These are phyloP conservation scores for Carallia pectinifolia DNA, from an alignment of 345 rosid species.

Conservation along the genomic window DNA sequence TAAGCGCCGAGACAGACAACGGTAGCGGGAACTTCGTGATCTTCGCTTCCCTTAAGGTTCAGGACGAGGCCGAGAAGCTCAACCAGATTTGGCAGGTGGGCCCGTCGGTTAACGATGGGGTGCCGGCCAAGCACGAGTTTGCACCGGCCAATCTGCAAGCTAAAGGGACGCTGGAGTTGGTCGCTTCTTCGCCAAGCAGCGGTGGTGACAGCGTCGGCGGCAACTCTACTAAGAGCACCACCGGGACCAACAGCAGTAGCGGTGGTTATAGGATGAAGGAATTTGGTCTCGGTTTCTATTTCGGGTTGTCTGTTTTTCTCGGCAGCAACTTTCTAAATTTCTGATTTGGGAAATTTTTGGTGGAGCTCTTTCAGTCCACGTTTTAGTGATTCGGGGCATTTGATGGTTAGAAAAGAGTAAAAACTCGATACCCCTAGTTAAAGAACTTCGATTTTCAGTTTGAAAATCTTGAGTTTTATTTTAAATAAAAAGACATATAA, in stretches of 20 bases:
- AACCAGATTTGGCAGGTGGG: constrained; percentile 36
- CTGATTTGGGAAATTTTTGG: not conserved
- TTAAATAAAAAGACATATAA: too few relatives aligned
- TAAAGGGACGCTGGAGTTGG: constrained; percentile 8
- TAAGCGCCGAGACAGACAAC: constrained; percentile 5
- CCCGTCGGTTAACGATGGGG: constrained; percentile 16
- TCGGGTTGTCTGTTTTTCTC: constrained; percentile 13
- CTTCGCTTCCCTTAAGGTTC: constrained; percentile 25
- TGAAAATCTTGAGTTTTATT: too few relatives aligned
- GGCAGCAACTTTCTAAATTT: not conserved
- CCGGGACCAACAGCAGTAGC: not conserved
- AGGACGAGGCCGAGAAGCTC: not conserved
- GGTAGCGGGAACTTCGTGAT: constrained; percentile 14
- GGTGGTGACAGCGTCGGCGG: constrained; percentile 12
- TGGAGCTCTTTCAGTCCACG: not conserved
- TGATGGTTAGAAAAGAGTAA: not conserved
- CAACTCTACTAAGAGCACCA: constrained; percentile 6
- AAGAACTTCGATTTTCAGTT: too few relatives aligned
- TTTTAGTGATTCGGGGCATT: not conserved
- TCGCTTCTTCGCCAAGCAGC: not conserved
- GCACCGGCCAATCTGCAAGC: not conserved
- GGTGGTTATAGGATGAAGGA: constrained; percentile 12
- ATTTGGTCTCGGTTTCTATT: not conserved
- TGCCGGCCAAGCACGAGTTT: constrained; percentile 13
- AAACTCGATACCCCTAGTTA: too few relatives aligned